Base-by-base conservation (phyloP, 106 monocot species). In the Amphibolis antarctica region DNA sequence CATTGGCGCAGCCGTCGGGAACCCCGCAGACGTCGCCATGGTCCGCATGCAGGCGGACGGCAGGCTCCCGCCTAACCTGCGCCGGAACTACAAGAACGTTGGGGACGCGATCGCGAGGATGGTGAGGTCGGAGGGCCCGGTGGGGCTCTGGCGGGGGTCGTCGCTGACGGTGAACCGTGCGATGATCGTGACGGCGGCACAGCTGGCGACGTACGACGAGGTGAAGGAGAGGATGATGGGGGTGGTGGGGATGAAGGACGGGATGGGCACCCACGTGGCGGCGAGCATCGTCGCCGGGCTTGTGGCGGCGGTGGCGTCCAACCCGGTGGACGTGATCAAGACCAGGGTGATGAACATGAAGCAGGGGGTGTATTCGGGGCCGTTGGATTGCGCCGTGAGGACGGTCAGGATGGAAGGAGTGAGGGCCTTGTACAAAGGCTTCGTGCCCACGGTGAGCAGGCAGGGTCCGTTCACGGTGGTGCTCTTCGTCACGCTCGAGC, bases 391-490 rank as follows among this genome's bases (percentile, higher is more conserved):
- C 70, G 64, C 48, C 9, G 15, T 82, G 57, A 81, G 79, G 76
- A 86, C 82, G 36, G 79, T 86, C 59, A 66, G 67, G 69, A 60
- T 72, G 20, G 86, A 79, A 65, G 86, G 86, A 59, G 54, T 54
- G 21, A 69, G 62, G 64, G 63, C 69, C 12, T 56, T 76, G n/a
- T 60, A 85, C 66, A 85, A 82, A 65, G 89, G 89, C 1, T 90
- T 90, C 67, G 47, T 85, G 46, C 82, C 89, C 4, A 89, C 89
- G 10, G 82, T 85, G 11, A 77, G 72, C 11, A 65, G 89, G 17
- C 89, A 89, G 75, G 85, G 89, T 12, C 85, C 89, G 7, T 89
- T 80, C 69, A 89, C 89, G 1, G 69, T 89, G 21, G 82, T 89
- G 28, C 82, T 89, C 44, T 89, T 89, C 67, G 85, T 49, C 48